Evolutionary conservation across 106 monocot genomes (phyloP), one percentile per base, ranked within the genome.

Genomic region (Dendrobium chrysotoxum): DNA sequence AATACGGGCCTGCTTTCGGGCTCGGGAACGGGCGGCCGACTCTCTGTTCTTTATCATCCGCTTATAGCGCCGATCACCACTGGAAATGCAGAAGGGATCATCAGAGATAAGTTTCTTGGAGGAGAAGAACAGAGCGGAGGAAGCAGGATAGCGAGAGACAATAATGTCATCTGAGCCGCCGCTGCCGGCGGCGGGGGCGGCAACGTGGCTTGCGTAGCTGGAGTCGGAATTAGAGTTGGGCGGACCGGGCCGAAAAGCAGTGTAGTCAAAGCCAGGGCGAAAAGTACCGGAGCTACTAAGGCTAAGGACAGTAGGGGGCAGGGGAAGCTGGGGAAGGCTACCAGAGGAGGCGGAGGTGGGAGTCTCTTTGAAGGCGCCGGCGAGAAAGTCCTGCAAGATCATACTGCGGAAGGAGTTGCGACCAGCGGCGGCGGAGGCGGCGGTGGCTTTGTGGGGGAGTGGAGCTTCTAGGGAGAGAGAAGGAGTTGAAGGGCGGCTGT

Each of bases 21-120:
- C 92, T 21, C 95, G 79, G 50, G 93, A 93, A 5, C 93, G 81
- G 40, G 93, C 93, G 28, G 93, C 93, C 2, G 91, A 93, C 79
- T 88, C 91, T 41, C 95, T 81, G 76, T 95, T 95, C 88, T 95
- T 93, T 70, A 95, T 95, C 93, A 95, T 91, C 5, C 93, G 80
- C 76, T 87, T 95, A 53, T 88, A 77, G 8, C 85, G 89, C 21
- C 88, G 82, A 77, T 93, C 95, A 8, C 85, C 80, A 41, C 15
- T 45, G 30, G 5, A 38, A 28, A 11, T 68, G 76, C 38, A 25
- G 47, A n/a, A 39, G 21, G 79, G 53, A 12, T 44, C 68, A 3
- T 80, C 80, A 2, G 17, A 0, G 1, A 39, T 0, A 39, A 71
- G 75, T 30, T 74, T 86, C 70, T 75, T 83, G 35, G 73, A 72